A percentile compares a stretch with the other conserved stretches of the same genome.
phyloP scores from a whole-genome alignment of 306 rosid genomes.

The Vigna trinervia region DNA sequence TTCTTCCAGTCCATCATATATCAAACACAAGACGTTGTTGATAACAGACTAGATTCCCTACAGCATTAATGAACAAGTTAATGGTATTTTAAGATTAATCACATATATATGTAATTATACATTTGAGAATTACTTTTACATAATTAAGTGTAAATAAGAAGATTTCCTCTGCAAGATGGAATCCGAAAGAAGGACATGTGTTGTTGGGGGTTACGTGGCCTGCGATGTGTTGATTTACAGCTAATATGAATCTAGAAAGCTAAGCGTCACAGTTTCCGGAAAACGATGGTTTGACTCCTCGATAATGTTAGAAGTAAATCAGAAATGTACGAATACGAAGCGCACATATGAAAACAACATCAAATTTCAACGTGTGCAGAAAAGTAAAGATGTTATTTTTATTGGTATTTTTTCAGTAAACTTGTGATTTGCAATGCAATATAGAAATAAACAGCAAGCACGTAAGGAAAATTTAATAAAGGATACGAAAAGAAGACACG shows the following conservation, averaged over 20 bases:
- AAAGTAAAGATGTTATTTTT: neutral
- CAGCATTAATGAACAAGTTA: too few relatives aligned
- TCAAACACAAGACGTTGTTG: too few relatives aligned
- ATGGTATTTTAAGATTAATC: too few relatives aligned
- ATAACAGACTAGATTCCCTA: too few relatives aligned
- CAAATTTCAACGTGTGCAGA: slow-evolving; percentile 1
- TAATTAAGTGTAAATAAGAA: neutral
- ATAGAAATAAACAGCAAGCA: neutral
- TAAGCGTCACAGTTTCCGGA: slow-evolving; percentile 49
- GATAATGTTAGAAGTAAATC: neutral
- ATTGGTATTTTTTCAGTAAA: neutral
- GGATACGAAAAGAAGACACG: slow-evolving; percentile 59
- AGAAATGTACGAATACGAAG: neutral
- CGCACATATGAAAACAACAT: neutral
- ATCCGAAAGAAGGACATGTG: neutral
- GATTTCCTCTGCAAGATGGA: neutral
- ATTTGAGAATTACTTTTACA: neutral
- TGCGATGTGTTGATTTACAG: slow-evolving; percentile 53
- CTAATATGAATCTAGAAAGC: slow-evolving; percentile 57
- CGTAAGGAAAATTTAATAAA: slow-evolving; percentile 25
- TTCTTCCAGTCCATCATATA: too few relatives aligned
- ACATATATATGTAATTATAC: neutral
- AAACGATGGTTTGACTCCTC: slow-evolving; percentile 49
- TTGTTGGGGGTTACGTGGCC: slow-evolving; percentile 54
- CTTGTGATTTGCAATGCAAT: neutral